Conservation (phyloP, 2,329 filamentous ascomycete species). For the Cercospora sesami region DNA sequence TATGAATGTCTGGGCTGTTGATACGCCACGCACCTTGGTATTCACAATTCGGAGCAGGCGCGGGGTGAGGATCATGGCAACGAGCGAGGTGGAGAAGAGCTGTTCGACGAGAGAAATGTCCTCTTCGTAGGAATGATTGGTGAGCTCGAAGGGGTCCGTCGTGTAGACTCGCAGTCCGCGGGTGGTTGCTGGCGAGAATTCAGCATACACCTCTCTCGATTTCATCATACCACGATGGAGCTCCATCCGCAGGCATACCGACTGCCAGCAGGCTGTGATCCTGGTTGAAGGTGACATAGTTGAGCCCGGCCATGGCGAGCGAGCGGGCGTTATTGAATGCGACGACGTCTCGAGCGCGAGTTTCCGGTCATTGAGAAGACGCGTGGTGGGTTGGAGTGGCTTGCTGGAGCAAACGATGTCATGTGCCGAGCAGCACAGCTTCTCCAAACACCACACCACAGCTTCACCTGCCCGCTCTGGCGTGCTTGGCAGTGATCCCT, state of each 20-base stretch:
- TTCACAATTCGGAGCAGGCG: constrained; percentile 94
- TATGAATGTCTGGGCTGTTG: constrained; percentile 12
- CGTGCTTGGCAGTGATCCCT: neutral
- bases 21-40: constrained; percentile 69
- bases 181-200: constrained; percentile 66
- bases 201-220: constrained; percentile 14
- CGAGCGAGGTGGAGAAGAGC: constrained; percentile 96
- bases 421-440: neutral
- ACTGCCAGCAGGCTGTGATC: constrained; percentile 97
- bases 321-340: neutral
- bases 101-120: constrained; percentile 97
- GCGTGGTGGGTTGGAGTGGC: neutral
- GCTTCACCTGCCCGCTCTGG: neutral
- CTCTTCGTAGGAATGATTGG: constrained; percentile 83
- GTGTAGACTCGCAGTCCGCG: constrained; percentile 96
- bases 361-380: neutral
- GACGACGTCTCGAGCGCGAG: neutral
- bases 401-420: constrained; percentile 4
- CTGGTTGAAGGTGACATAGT: constrained; percentile 99
- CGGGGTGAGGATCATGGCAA: constrained; percentile 88
- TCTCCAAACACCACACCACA: neutral
- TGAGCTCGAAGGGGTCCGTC: constrained; percentile 92
- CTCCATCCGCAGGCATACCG: constrained; percentile 57
- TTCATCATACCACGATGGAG: neutral
- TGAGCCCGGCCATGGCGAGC: constrained; percentile 58